Evolutionary conservation across 1,284 basidiomycete species (phyloP), one percentile per base, ranked within the genome.

Genomic region (Mycosarcoma maydis): DNA sequence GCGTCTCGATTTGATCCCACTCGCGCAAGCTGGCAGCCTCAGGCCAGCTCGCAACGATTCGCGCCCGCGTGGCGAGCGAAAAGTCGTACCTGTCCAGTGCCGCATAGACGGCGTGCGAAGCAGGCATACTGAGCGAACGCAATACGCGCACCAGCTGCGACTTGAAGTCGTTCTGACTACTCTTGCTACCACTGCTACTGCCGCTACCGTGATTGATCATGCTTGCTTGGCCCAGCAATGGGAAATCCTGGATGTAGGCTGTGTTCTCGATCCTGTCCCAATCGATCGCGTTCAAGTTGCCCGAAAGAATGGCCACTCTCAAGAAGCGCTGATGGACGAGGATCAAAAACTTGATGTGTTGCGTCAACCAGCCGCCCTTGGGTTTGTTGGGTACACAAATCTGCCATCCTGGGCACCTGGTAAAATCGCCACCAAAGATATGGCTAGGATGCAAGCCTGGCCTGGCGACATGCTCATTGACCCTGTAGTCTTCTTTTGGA

Each of bases 261-360:
- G 72, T 71, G 46, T 81, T 81, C 40, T 81, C 80, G 37, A 77
- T 75, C 8, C 64, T 42, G 24, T 72, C 60, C 80, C 80, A 81
- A 56, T 81, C 80, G 24, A 73, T 57, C 4, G 46, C 66, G 22
- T 76, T 68, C 24, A 81, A 42, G 39, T 81, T 81, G 3, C 76
- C 80, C 4, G 61, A 68, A 1, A 77, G 50, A 7, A 81, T 72
- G 17, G 67, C 57, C 13, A 81, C 54, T 1, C 77, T 57, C 7
- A 76, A 22, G 11, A 66, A 75, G 16, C 51, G 60, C 4, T 47
- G 22, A 49, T 74, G 75, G n/a, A 72, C 73, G 16, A 80, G 51
- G 1, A 79, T 36, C 14, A 78, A 19, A 23, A 80, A 70, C 66
- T 81, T 80, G 53, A 75, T 72, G 34, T 80, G 76, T 54, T 73